Base-by-base conservation (phyloP, 306 rosid genomes). In the Rosa multiflora region DNA sequence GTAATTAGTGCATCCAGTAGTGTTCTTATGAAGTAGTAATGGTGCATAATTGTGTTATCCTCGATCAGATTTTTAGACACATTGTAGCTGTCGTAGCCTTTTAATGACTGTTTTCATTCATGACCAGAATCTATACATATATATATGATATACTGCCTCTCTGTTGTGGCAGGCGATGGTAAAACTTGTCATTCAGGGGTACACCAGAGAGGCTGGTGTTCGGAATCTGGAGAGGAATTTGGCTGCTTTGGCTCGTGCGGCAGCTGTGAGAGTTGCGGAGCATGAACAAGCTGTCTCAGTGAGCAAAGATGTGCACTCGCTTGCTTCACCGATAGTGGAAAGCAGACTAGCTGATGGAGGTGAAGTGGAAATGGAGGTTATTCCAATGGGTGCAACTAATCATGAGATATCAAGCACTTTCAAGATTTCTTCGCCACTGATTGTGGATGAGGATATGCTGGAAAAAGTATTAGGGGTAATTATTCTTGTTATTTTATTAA, bases 131-230 rank as follows among this genome's bases (percentile, higher is more conserved):
- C 23, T 53, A 3, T 61, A 42, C 1, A 26, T 67, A 62, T 53
- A 11, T 39, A 11, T 67, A 11, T 67, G 53, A 29, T 35, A 21
- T 48, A 26, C 43, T 73, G 35, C 48, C 29, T 81, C 68, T 78
- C 53, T 76, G 32, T 74, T 82, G 83, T 88, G 82, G 84, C 67
- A 95, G 99, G 94, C 55, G 53, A 91, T 91, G 90, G 98, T 93
- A 84, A 85, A 89, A 85, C 91, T 91, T 69, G 88, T 92, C 61
- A 93, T 95, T 83, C 96, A 90, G 78, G 86, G 96, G 76, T 95
- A 95, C 86, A 95, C 99, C 44, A 91, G 99, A 88, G 99, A 95
- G 89, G 99, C 99, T 76, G 99, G 99, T 81, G 98, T 95, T 37
- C 91, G 99, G 72, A 90, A 84, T 82, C 88, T 95, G 80, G 97